These are phyloP conservation scores for Delphinella strobiligena DNA, from an alignment of 2,329 filamentous ascomycete genomes.

Conservation along the genomic window DNA sequence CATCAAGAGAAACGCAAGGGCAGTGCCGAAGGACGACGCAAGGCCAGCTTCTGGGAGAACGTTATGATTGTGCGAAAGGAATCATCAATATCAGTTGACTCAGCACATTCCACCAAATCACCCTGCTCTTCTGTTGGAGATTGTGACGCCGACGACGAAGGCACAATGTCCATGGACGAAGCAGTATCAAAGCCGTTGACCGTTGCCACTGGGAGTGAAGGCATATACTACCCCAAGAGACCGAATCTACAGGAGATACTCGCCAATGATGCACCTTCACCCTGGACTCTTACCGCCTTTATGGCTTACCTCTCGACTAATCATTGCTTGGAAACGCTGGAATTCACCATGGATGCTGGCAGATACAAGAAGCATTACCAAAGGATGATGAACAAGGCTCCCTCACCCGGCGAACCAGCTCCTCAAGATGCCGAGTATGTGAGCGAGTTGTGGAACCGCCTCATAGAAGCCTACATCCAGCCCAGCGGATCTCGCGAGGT, in stretches of 20 bases:
- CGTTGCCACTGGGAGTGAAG: slow-evolving; percentile 28
- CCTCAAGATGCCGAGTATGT: slow-evolving; percentile 55
- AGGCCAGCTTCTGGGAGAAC: slow-evolving; percentile 8
- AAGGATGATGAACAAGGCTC: slow-evolving; percentile 41
- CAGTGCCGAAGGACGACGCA: slow-evolving; percentile 5
- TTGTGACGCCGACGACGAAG: slow-evolving; percentile 36
- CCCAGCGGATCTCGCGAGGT: slow-evolving; percentile 78
- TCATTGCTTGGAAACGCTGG: slow-evolving; percentile 89
- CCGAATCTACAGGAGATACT: slow-evolving; percentile 81
- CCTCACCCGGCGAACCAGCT: slow-evolving; percentile 29
- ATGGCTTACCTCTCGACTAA: slow-evolving; percentile 96
- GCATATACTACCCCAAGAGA: slow-evolving; percentile 44
- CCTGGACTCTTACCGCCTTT: slow-evolving; percentile 84
- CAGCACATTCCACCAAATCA: slow-evolving; percentile 4
- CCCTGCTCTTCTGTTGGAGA: slow-evolving; percentile 13
- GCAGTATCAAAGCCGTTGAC: slow-evolving; percentile 34
- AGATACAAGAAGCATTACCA: slow-evolving; percentile 63
- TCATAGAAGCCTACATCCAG: slow-evolving; percentile 81
- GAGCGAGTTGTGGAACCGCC: slow-evolving; percentile 70
- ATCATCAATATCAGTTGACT: slow-evolving; percentile 5
- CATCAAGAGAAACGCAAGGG: background rate
- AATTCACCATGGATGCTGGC: slow-evolving; percentile 91
- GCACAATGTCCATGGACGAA: slow-evolving; percentile 37
- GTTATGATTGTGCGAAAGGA: slow-evolving; percentile 7
- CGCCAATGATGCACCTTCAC: slow-evolving; percentile 69